Conservation (phyloP, 257 asterid genomes). For the Solanum ossicruentum region DNA sequence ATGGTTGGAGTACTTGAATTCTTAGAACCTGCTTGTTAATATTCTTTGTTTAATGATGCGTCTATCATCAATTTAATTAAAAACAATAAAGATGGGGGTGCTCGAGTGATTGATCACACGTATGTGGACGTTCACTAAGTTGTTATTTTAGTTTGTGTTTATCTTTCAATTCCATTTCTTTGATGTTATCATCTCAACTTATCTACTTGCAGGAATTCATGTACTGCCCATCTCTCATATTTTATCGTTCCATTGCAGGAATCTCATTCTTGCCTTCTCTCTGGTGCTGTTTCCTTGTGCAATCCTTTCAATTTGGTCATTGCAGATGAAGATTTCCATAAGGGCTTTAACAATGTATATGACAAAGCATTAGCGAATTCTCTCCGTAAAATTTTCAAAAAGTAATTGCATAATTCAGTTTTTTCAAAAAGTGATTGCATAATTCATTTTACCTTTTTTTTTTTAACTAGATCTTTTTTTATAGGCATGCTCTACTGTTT, state of each 20-base stretch:
- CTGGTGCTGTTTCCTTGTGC: constrained; percentile 93
- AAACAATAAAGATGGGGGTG: background rate
- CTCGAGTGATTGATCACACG: background rate
- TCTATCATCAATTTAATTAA: background rate
- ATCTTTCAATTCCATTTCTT: background rate
- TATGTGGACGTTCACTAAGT: background rate
- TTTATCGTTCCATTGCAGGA: constrained; percentile 41
- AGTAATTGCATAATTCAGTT: constrained; percentile 26
- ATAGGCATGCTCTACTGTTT: constrained; percentile 81
- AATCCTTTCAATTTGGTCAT: constrained; percentile 84
- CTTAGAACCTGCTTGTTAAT: background rate
- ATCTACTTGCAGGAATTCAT: background rate
- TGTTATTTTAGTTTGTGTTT: background rate
- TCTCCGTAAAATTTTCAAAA: constrained; percentile 66
- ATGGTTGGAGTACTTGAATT: background rate
- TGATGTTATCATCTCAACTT: background rate
- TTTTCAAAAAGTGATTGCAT: constrained; percentile 46
- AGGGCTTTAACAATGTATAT: constrained; percentile 85
- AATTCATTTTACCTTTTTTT: constrained; percentile 1
- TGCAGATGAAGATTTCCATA: constrained; percentile 92
- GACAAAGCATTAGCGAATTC: constrained; percentile 83
- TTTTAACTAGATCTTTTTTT: constrained; percentile 3
- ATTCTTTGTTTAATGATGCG: background rate
- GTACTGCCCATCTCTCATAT: background rate
- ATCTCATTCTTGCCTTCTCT: constrained; percentile 67